Percentiles rank a stretch among this genome's conserved stretches.
Conservation (phyloP, 129 eudicot species). For the Calendula officinalis region DNA sequence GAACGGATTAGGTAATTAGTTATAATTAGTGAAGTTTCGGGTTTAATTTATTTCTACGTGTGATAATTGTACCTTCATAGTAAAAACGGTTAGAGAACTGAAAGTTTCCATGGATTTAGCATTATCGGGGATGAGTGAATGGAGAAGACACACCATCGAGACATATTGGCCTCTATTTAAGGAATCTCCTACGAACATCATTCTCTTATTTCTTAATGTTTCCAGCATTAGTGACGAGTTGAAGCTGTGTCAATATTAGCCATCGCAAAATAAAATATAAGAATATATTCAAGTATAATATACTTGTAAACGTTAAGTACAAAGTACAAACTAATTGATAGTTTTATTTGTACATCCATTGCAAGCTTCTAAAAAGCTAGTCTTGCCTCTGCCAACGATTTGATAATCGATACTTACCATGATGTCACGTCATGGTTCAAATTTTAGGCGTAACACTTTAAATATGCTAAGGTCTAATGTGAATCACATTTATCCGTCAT, state of each 20-base stretch:
- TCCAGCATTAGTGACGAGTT: constrained; percentile 84
- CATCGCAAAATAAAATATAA: not conserved
- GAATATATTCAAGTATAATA: too few relatives aligned
- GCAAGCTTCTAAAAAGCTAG: too few relatives aligned
- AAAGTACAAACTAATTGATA: too few relatives aligned
- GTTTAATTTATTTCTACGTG: not conserved
- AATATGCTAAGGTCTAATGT: too few relatives aligned
- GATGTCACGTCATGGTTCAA: too few relatives aligned
- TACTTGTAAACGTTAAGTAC: too few relatives aligned
- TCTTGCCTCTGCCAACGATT: too few relatives aligned
- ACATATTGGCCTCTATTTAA: constrained; percentile 84
- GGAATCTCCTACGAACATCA: constrained; percentile 95
- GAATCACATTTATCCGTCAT: too few relatives aligned
- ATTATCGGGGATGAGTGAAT: constrained; percentile 53
- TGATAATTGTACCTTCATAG: constrained; percentile 51
- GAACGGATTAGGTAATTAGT: too few relatives aligned
- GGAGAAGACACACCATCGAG: constrained; percentile 85
- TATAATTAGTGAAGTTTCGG: not conserved
- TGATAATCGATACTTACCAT: too few relatives aligned
- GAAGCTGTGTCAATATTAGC: constrained; percentile 50
- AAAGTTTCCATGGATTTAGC: constrained; percentile 73
- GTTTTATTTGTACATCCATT: too few relatives aligned
- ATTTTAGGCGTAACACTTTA: too few relatives aligned
- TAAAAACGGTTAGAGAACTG: constrained; percentile 70
- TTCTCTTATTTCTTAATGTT: constrained; percentile 73